Percentiles rank a stretch among this genome's conserved stretches.
Conservation (phyloP, 108 stramenopile species). For the Skeletonema grethae region DNA sequence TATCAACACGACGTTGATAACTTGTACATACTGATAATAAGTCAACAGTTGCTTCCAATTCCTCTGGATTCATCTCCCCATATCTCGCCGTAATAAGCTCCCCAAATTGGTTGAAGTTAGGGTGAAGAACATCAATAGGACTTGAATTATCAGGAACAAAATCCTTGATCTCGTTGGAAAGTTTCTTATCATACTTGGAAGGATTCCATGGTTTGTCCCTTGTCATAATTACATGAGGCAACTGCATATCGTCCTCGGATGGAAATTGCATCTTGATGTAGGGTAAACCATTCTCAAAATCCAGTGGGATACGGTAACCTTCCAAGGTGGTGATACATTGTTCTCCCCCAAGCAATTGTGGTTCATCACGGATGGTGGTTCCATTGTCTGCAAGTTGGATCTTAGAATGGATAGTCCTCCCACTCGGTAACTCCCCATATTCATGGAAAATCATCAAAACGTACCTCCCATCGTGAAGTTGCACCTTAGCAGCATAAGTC, state of each 20-base stretch:
- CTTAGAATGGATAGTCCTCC: constrained; percentile 34
- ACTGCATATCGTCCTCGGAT: background rate
- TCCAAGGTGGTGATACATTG: background rate
- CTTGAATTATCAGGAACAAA: too few relatives aligned
- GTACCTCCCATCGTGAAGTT: too few relatives aligned
- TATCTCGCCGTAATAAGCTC: too few relatives aligned
- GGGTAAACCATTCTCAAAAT: background rate
- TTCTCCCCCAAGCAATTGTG: background rate
- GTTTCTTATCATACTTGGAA: background rate
- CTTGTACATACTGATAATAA: too few relatives aligned
- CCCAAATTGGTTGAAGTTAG: too few relatives aligned
- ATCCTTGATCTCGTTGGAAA: too few relatives aligned
- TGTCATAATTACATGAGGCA: constrained; percentile 7
- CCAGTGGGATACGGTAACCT: background rate
- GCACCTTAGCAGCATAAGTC: too few relatives aligned
- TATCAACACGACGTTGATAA: too few relatives aligned
- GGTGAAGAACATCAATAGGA: too few relatives aligned
- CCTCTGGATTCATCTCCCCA: too few relatives aligned
- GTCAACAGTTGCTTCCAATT: too few relatives aligned
- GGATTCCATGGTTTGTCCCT: constrained; percentile 14
- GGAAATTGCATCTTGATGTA: background rate
- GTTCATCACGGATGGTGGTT: constrained; percentile 18
- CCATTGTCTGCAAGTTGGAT: constrained; percentile 26
- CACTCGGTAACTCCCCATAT: background rate
- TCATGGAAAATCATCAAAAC: too few relatives aligned